Conservation (phyloP, 805 yeast species). For the Ogataea henricii region DNA sequence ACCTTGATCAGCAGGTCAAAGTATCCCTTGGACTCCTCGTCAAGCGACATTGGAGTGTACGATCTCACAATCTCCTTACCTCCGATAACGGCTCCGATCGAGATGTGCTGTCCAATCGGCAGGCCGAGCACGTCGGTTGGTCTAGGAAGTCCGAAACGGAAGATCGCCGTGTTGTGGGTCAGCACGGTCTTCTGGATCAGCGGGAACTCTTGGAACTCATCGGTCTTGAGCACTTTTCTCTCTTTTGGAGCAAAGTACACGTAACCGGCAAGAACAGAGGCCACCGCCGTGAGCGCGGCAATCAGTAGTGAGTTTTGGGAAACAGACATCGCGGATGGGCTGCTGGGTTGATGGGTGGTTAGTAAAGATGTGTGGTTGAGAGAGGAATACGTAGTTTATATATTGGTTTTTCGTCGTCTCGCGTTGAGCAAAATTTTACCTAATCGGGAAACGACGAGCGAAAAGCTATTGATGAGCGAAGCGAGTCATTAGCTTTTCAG, state of each 20-base stretch:
- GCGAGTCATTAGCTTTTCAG: too few species aligned
- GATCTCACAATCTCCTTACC: slow-evolving; percentile 84
- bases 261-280: slow-evolving; percentile 23
- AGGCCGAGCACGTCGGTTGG: slow-evolving; percentile 76
- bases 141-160: slow-evolving; percentile 80
- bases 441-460: too few species aligned
- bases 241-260: slow-evolving; percentile 23
- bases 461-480: too few species aligned
- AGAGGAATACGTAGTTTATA: too few species aligned
- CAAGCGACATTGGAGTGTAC: slow-evolving; percentile 87
- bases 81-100: slow-evolving; percentile 71
- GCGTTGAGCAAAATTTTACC: slow-evolving; percentile 14
- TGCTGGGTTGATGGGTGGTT: background rate
- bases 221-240: slow-evolving; percentile 60
- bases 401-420: background rate
- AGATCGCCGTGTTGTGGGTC: slow-evolving; percentile 78
- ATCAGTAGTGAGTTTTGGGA: slow-evolving; percentile 17
- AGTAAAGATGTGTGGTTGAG: background rate
- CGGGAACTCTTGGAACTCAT: slow-evolving; percentile 75
- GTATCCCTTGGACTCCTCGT: slow-evolving; percentile 69
- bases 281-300: slow-evolving; percentile 27
- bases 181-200: slow-evolving; percentile 73
- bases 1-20: slow-evolving; percentile 86
- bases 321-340: slow-evolving; percentile 7
- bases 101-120: slow-evolving; percentile 93